Evolutionary conservation across 495 filamentous ascomycete genomes (phyloP).

Genomic region (Penicillium longicatenatum): DNA sequence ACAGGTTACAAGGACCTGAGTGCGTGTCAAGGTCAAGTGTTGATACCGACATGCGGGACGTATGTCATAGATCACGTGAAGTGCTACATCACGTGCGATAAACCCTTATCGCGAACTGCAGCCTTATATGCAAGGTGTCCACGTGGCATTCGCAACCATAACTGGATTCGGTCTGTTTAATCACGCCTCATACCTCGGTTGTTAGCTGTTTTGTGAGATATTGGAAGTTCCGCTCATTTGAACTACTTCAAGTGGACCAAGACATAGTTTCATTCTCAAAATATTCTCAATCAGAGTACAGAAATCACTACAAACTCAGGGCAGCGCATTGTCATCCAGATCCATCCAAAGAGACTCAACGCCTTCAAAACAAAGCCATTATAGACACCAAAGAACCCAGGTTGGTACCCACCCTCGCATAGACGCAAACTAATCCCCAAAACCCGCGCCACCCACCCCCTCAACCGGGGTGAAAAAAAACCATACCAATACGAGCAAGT

Average conservation of each 20-base stretch:
- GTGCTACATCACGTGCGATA: constrained; percentile 3
- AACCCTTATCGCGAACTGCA: background rate
- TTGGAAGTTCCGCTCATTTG: too few species aligned
- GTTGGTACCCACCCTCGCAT: too few species aligned
- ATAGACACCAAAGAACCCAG: background rate
- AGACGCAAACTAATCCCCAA: too few species aligned
- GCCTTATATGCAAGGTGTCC: background rate
- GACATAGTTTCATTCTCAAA: too few species aligned
- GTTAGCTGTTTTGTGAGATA: too few species aligned
- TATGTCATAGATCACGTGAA: constrained; percentile 27
- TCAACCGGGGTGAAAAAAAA: background rate
- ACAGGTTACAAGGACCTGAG: background rate
- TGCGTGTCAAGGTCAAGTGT: background rate
- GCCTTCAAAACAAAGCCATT: background rate
- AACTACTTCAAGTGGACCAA: too few species aligned
- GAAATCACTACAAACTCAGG: too few species aligned
- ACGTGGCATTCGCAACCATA: background rate
- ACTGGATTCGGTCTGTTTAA: background rate
- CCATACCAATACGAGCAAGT: background rate
- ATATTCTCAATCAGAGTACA: too few species aligned
- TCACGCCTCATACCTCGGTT: background rate
- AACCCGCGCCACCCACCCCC: too few species aligned
- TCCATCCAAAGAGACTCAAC: too few species aligned
- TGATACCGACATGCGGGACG: constrained; percentile 13
- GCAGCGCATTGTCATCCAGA: too few species aligned